Conservation (phyloP, 805 yeast genomes). For the Saccharomycopsis malanga region DNA sequence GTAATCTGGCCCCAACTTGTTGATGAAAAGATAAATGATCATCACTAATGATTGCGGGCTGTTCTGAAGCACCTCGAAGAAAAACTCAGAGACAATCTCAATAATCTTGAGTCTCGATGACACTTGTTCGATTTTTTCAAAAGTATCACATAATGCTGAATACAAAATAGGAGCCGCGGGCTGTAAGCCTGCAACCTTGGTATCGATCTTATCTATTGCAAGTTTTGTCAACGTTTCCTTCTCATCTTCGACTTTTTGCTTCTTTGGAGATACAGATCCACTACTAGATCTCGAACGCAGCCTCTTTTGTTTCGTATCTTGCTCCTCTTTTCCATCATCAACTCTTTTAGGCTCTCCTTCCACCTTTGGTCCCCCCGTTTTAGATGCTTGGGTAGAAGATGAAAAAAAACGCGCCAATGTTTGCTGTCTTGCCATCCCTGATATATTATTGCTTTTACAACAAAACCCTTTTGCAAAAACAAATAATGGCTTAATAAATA, state of each 20-base stretch:
- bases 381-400: background rate
- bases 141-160: slow-evolving; percentile 49
- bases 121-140: slow-evolving; percentile 72
- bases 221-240: background rate
- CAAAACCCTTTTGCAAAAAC: too few relatives aligned
- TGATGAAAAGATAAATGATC: slow-evolving; percentile 79
- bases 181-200: background rate
- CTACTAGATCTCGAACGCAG: background rate
- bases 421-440: slow-evolving; percentile 8
- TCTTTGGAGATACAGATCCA: background rate
- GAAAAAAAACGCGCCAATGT: slow-evolving; percentile 6
- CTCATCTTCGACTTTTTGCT: background rate
- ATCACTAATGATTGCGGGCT: slow-evolving; percentile 51
- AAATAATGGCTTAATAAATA: too few relatives aligned
- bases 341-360: background rate
- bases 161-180: slow-evolving; percentile 29
- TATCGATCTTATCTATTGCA: slow-evolving; percentile 5
- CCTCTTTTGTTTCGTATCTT: background rate
- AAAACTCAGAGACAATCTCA: slow-evolving; percentile 66
- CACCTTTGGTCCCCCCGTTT: background rate
- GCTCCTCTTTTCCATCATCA: background rate
- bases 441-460: background rate
- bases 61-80: slow-evolving; percentile 51
- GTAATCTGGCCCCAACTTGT: slow-evolving; percentile 90
- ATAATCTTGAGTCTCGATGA: slow-evolving; percentile 80